Evolutionary conservation across 108 stramenopile species (phyloP), one percentile per base, ranked within the genome.

Genomic region (Pseudonitzschia multistriata): DNA sequence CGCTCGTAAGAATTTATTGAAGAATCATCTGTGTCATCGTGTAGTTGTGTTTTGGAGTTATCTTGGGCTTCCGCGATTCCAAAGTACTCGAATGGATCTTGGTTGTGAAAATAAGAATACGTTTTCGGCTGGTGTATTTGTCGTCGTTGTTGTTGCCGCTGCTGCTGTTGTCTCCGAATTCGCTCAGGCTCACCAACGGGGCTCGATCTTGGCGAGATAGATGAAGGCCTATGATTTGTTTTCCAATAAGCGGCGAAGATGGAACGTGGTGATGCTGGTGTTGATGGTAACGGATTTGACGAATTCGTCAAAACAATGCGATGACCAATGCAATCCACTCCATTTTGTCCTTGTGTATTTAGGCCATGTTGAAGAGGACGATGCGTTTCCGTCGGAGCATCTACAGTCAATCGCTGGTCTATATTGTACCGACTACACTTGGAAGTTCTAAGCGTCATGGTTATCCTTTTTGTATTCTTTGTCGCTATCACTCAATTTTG

Each of bases 401-500:
- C 50, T 22, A 52, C 50, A 1, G 50, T 52, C 21, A 52, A 25
- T 52, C 50, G 50, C 50, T 52, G 24, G 50, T 52, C 50, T n/a
- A 52, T 52, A 52, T 52, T 24, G 50, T 52, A 52, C 24, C 50
- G 11, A 52, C 2, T 25, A 25, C 8, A 25, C 25, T 52, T 52
- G 24, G 50, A 52, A 25, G 2, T 52, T 10, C 22, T 52, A 24
- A 52, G 2, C 24, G 50, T 52, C 50, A 52, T 52, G 50, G 22
- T 8, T 19, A 25, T 22, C 25, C 25, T 24, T 52, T 25, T 24
- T 52, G 42, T 6, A 45, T 45, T 45, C 42, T 45, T 45, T 45
- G n/a, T n/a, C n/a, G n/a, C n/a, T n/a, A n/a, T n/a, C n/a, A 45
- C 42, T 45, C 15, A 17, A 45, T 37, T 37, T 8, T 37, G 5